A percentile compares a stretch with the other conserved stretches of the same genome.
Evolutionary conservation across 805 yeast species (phyloP).

Genomic region (Wickerhamomyces subpelliculosus): DNA sequence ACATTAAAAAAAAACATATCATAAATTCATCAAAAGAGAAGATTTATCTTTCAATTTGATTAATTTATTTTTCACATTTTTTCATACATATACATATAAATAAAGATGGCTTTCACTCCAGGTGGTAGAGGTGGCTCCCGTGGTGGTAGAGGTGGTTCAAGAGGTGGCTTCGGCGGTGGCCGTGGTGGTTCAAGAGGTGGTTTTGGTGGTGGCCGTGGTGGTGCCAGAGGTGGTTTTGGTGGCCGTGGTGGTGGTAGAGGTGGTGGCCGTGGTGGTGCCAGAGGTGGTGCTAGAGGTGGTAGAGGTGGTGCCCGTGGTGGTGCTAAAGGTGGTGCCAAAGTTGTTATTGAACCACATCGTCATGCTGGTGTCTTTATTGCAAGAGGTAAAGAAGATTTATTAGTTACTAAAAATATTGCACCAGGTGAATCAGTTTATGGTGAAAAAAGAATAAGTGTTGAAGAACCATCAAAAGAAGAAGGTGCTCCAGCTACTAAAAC

Average conservation of each 20-base stretch:
- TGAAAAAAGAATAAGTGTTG: slow-evolving; percentile 91
- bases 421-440: slow-evolving; percentile 99
- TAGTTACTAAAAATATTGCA: slow-evolving; percentile 93
- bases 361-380: slow-evolving; percentile 99
- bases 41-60: not conserved
- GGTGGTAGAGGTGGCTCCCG: slow-evolving; percentile 55
- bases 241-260: slow-evolving; percentile 47
- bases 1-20: too few species aligned
- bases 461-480: slow-evolving; percentile 86
- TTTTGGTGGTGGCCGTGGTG: slow-evolving; percentile 36
- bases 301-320: slow-evolving; percentile 76
- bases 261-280: slow-evolving; percentile 49
- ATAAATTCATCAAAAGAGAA: not conserved
- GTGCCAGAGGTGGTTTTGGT: slow-evolving; percentile 43
- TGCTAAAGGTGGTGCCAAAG: slow-evolving; percentile 90
- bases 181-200: slow-evolving; percentile 30
- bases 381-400: slow-evolving; percentile 98
- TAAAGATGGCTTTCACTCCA: slow-evolving; percentile 71
- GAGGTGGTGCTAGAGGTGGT: slow-evolving; percentile 48
- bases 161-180: slow-evolving; percentile 32
- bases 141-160: slow-evolving; percentile 29
- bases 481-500: slow-evolving; percentile 87
- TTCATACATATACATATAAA: slow-evolving; percentile 3
- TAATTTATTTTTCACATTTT: not conserved
- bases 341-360: slow-evolving; percentile 96